These are phyloP conservation scores for Malus domestica DNA, from an alignment of 306 rosid genomes.

Conservation along the genomic window ASM211411v1 NC_041801.1:43593001-43593500, in stretches of 20 bases:
- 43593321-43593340: conserved; percentile 64
- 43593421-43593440: conserved; percentile 38
- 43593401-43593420: conserved; percentile 52
- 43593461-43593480: background rate
- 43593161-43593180: background rate
- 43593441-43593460: background rate
- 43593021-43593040: too few species aligned
- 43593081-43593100: too few species aligned
- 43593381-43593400: conserved; percentile 39
- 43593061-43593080: too few species aligned
- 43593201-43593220: background rate
- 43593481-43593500: background rate
- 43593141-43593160: background rate
- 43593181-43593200: background rate
- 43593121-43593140: background rate
- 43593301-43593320: conserved; percentile 54
- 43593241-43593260: conserved; percentile 63
- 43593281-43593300: conserved; percentile 60
- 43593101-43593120: too few species aligned
- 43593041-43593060: too few species aligned
- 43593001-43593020: too few species aligned
- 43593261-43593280: conserved; percentile 64
- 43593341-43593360: conserved; percentile 50
- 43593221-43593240: conserved; percentile 31
- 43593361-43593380: conserved; percentile 16